phyloP scores from a whole-genome alignment of 2,329 filamentous ascomycete genomes.

The Daldinia sp. region DNA sequence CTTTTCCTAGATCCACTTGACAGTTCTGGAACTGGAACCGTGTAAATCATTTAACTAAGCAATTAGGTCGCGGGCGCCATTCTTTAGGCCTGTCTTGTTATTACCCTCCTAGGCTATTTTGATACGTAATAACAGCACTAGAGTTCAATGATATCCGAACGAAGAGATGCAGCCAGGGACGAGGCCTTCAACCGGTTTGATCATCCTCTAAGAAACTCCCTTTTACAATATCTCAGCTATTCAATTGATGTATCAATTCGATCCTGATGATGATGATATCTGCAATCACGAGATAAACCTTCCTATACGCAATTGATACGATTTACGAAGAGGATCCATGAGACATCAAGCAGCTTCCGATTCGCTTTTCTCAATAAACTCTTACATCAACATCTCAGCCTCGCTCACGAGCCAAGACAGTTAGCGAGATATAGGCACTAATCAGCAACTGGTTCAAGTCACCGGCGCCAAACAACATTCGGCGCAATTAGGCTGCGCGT shows the following conservation, averaged over 20 bases:
- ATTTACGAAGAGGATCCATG: conserved; percentile 1
- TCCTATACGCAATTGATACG: background rate
- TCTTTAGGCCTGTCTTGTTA: conserved; percentile 19
- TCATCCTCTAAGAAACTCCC: conserved; percentile 1
- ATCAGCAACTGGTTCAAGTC: conserved; percentile 23
- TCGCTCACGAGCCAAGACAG: conserved; percentile 1
- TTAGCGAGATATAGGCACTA: conserved; percentile 12
- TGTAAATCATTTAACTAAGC: conserved; percentile 20
- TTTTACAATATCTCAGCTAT: background rate
- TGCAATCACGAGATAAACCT: background rate
- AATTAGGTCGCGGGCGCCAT: conserved; percentile 29
- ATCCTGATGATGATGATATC: conserved; percentile 1
- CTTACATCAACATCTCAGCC: conserved; percentile 3
- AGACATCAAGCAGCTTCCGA: background rate
- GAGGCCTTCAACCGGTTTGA: conserved; percentile 5
- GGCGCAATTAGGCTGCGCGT: conserved; percentile 32
- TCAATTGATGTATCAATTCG: background rate
- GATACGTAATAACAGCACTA: conserved; percentile 36
- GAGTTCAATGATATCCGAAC: conserved; percentile 31
- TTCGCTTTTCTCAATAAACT: background rate
- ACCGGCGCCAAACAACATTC: conserved; percentile 25
- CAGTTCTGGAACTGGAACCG: conserved; percentile 29
- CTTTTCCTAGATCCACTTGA: conserved; percentile 31
- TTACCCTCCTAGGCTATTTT: conserved; percentile 25
- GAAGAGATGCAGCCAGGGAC: conserved; percentile 25